phyloP scores from a whole-genome alignment of 2,329 filamentous ascomycete species.

The Hypomyces perniciosus region DNA sequence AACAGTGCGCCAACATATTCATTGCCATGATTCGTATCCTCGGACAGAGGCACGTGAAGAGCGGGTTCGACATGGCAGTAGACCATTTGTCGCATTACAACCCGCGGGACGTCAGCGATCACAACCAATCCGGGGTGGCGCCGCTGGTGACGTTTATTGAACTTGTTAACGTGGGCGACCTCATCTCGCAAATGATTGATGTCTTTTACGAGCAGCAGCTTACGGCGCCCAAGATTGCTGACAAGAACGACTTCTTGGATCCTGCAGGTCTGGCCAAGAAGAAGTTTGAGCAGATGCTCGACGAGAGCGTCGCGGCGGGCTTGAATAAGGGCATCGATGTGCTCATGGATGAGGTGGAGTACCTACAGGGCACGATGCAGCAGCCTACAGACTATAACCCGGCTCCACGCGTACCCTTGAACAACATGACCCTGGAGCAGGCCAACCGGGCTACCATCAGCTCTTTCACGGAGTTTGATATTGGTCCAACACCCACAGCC shows the following conservation, averaged over 20 bases:
- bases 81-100: conserved; percentile 87
- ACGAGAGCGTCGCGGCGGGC: conserved; percentile 91
- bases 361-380: conserved; percentile 84
- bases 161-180: conserved; percentile 92
- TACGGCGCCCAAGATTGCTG: conserved; percentile 71
- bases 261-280: conserved; percentile 93
- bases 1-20: conserved; percentile 88
- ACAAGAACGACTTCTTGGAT: conserved; percentile 91
- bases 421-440: conserved; percentile 3
- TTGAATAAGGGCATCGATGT: conserved; percentile 98
- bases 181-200: conserved; percentile 98
- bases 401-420: conserved; percentile 20
- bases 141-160: conserved; percentile 94
- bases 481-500: conserved; percentile 73
- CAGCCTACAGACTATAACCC: conserved; percentile 88
- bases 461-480: conserved; percentile 32
- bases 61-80: conserved; percentile 91
- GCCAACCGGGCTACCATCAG: conserved; percentile 7
- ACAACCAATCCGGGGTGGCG: conserved; percentile 68
- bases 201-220: conserved; percentile 98
- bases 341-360: conserved; percentile 97
- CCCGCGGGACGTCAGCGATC: conserved; percentile 71
- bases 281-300: conserved; percentile 96
- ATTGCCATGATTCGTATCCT: conserved; percentile 76
- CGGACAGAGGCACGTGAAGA: conserved; percentile 79